phyloP scores from a whole-genome alignment of 768 basidiomycete species.

The Mycena maculata region DNA sequence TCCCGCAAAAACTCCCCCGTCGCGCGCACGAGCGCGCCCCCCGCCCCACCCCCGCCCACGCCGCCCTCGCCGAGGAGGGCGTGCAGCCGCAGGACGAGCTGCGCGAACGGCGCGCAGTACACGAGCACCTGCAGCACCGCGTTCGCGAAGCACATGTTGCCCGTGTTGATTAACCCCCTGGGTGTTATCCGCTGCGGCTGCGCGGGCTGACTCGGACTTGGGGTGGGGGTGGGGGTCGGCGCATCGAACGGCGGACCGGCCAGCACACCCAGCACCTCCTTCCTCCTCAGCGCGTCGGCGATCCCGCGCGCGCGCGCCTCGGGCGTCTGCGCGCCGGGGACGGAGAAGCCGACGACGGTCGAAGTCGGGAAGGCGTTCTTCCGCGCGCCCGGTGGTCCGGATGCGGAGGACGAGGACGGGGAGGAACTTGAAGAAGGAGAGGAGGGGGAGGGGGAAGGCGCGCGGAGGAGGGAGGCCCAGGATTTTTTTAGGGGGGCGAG shows the following conservation, averaged over 20 bases:
- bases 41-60: constrained; percentile 43
- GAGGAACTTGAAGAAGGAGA: neutral
- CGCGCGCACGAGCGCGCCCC: constrained; percentile 69
- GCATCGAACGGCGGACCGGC: no score
- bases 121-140: constrained; percentile 91
- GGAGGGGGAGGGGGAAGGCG: constrained; percentile 52
- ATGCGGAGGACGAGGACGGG: neutral
- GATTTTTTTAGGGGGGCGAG: constrained; percentile 65
- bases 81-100: constrained; percentile 64
- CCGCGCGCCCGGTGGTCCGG: neutral
- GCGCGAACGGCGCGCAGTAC: constrained; percentile 89
- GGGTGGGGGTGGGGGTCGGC: constrained; percentile 13
- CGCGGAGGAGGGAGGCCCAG: constrained; percentile 79
- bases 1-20: constrained; percentile 82
- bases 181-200: constrained; percentile 50
- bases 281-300: neutral
- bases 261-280: no score
- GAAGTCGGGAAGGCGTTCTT: constrained; percentile 72
- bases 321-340: constrained; percentile 54
- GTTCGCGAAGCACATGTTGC: constrained; percentile 99
- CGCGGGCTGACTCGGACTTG: no score
- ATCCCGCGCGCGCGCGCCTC: neutral
- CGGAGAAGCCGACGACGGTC: constrained; percentile 78
- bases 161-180: constrained; percentile 90
- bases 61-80: constrained; percentile 36